Conservation (phyloP, 192 early-diverging fungal genomes). For the Phycomyces blakesleeanus region DNA sequence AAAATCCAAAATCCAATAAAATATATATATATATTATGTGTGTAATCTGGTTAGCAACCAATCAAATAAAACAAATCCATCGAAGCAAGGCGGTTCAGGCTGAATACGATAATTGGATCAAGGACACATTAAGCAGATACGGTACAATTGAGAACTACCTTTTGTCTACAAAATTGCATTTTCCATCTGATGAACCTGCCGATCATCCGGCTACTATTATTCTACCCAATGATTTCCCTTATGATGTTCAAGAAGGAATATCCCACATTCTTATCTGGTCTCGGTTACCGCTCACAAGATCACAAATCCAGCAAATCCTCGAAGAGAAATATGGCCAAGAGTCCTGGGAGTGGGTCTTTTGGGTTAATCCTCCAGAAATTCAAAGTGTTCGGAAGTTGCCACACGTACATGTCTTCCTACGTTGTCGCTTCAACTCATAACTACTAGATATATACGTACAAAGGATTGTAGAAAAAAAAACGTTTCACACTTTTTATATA, state of each 20-base stretch:
- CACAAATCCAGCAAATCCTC: constrained; percentile 14
- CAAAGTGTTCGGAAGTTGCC: constrained; percentile 29
- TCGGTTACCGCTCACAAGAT: not conserved
- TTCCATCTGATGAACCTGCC: not conserved
- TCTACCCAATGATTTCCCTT: constrained; percentile 31
- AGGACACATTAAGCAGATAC: constrained; percentile 15
- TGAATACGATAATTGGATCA: constrained; percentile 23
- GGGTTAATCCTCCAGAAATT: constrained; percentile 32
- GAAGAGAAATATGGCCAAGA: constrained; percentile 14
- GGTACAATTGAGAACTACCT: constrained; percentile 30
- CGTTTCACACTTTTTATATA: too few relatives aligned
- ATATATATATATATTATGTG: too few relatives aligned
- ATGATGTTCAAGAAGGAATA: constrained; percentile 18
- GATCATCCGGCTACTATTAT: constrained; percentile 19
- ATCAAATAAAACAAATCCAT: constrained; percentile 27
- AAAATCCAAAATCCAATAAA: not conserved
- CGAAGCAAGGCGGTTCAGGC: constrained; percentile 12
- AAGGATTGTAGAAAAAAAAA: too few relatives aligned
- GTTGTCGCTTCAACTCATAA: too few relatives aligned
- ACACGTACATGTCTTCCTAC: constrained; percentile 31
- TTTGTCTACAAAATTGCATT: constrained; percentile 14
- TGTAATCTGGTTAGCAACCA: too few relatives aligned
- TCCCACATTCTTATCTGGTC: constrained; percentile 28
- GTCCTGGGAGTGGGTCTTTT: constrained; percentile 24
- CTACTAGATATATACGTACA: too few relatives aligned